Conservation (phyloP, 2,329 filamentous ascomycete species). For the Leptosphaerulina australis region DNA sequence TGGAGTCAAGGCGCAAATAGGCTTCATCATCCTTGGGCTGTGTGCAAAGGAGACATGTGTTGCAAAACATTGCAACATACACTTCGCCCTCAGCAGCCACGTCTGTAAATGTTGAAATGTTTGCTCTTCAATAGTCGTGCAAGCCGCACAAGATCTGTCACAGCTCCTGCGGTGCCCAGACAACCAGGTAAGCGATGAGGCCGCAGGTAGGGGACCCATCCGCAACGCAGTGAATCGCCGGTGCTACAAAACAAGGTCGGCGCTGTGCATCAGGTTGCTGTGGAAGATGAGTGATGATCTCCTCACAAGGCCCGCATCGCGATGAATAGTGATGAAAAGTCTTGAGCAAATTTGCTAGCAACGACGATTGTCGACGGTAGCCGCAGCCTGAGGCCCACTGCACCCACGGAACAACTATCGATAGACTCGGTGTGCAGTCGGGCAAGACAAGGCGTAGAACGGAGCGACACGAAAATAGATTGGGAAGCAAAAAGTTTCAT, state of each 20-base stretch:
- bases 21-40: slow-evolving; percentile 14
- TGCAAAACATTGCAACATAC: slow-evolving; percentile 37
- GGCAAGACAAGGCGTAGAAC: slow-evolving; percentile 31
- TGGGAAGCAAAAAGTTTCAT: slow-evolving; percentile 31
- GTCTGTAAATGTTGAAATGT: slow-evolving; percentile 35
- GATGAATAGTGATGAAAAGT: slow-evolving; percentile 26
- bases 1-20: slow-evolving; percentile 22
- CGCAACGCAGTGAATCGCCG: slow-evolving; percentile 9
- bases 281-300: slow-evolving; percentile 11
- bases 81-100: slow-evolving; percentile 30
- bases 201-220: slow-evolving; percentile 18
- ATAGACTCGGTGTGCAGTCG: slow-evolving; percentile 27
- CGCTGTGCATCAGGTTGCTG: slow-evolving; percentile 15
- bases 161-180: slow-evolving; percentile 17
- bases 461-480: slow-evolving; percentile 36
- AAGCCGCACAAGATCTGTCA: slow-evolving; percentile 35
- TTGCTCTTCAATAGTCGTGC: slow-evolving; percentile 36
- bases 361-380: slow-evolving; percentile 10
- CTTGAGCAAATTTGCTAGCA: slow-evolving; percentile 34
- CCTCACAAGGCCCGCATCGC: slow-evolving; percentile 23
- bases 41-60: slow-evolving; percentile 19
- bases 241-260: slow-evolving; percentile 13
- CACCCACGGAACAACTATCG: slow-evolving; percentile 26
- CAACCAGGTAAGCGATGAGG: slow-evolving; percentile 17
- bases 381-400: slow-evolving; percentile 16